These are phyloP conservation scores for Boletus sp. DNA, from an alignment of 768 basidiomycete genomes.

Conservation along the genomic window DNA sequence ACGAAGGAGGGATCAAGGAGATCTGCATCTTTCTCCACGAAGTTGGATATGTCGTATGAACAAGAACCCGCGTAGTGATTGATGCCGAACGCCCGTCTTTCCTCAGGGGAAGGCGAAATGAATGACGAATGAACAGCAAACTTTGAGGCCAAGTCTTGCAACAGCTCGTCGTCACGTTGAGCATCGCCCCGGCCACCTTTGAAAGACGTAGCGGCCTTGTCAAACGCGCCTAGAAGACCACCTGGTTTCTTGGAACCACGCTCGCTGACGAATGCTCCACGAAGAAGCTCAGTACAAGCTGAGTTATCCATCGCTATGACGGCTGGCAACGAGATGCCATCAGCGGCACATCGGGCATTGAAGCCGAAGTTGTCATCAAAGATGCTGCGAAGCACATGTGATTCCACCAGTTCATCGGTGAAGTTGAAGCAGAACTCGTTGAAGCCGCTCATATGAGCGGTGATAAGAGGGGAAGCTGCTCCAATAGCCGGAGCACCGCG, in stretches of 20 bases:
- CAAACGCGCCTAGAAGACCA: constrained; percentile 56
- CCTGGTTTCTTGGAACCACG: constrained; percentile 50
- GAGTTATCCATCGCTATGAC: constrained; percentile 54
- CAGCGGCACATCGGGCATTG: constrained; percentile 45
- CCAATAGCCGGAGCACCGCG: constrained; percentile 43
- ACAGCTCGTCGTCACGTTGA: constrained; percentile 47
- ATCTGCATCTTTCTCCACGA: constrained; percentile 52
- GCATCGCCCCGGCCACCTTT: constrained; percentile 51
- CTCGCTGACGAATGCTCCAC: constrained; percentile 49
- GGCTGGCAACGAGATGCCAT: constrained; percentile 51
- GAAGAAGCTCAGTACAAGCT: constrained; percentile 55
- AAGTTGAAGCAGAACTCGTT: constrained; percentile 64
- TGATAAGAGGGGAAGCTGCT: constrained; percentile 49
- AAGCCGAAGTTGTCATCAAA: constrained; percentile 51
- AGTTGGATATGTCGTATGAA: constrained; percentile 49
- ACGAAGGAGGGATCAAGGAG: constrained; percentile 57
- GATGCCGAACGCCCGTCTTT: constrained; percentile 49
- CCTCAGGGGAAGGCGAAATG: constrained; percentile 32
- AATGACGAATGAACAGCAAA: constrained; percentile 56
- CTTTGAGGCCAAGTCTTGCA: constrained; percentile 47
- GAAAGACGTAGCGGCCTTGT: constrained; percentile 48
- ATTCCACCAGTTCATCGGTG: constrained; percentile 57
- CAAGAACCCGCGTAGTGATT: constrained; percentile 59
- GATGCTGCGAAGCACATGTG: constrained; percentile 49
- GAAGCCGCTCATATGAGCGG: constrained; percentile 55